These are phyloP conservation scores for Chrysoporthe deuterocubensis DNA, from an alignment of 2,329 filamentous ascomycete genomes.

Conservation along the genomic window DNA sequence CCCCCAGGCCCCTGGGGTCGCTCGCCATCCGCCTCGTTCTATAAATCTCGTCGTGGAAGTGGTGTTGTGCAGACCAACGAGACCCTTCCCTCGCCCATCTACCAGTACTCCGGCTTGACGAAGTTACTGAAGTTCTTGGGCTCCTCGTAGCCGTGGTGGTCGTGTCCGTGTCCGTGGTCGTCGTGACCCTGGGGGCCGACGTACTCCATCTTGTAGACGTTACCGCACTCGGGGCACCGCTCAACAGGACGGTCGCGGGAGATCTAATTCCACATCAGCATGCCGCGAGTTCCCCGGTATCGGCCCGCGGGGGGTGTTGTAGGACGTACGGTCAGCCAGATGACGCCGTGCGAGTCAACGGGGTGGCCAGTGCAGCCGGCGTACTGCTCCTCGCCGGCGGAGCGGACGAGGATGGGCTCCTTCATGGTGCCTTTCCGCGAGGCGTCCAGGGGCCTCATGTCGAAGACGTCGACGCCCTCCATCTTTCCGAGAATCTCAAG, in stretches of 20 bases:
- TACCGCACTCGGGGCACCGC: constrained; percentile 96
- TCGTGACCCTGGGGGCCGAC: constrained; percentile 77
- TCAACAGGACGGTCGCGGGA: constrained; percentile 88
- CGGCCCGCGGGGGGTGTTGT: neutral
- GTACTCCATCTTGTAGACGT: constrained; percentile 98
- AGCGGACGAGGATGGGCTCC: constrained; percentile 87
- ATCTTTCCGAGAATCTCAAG: constrained; percentile 99
- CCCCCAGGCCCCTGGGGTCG: constrained; percentile 13
- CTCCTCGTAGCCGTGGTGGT: constrained; percentile 72
- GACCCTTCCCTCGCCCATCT: constrained; percentile 42
- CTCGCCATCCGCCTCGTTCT: constrained; percentile 17
- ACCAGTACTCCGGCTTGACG: constrained; percentile 93
- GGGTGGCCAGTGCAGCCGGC: constrained; percentile 94
- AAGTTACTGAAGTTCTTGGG: constrained; percentile 97
- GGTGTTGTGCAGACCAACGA: neutral
- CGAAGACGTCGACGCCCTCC: constrained; percentile 96
- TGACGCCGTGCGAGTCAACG: constrained; percentile 86
- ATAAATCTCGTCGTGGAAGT: constrained; percentile 16
- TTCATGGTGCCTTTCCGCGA: constrained; percentile 87
- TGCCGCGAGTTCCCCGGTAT: neutral
- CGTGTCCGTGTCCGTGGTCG: constrained; percentile 56
- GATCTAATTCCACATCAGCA: constrained; percentile 55
- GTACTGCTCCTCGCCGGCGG: constrained; percentile 95
- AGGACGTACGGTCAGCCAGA: constrained; percentile 82
- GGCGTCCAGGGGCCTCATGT: constrained; percentile 95